Base-by-base conservation (phyloP, 495 filamentous ascomycete genomes). In the Aspergillus funiculosus region DNA sequence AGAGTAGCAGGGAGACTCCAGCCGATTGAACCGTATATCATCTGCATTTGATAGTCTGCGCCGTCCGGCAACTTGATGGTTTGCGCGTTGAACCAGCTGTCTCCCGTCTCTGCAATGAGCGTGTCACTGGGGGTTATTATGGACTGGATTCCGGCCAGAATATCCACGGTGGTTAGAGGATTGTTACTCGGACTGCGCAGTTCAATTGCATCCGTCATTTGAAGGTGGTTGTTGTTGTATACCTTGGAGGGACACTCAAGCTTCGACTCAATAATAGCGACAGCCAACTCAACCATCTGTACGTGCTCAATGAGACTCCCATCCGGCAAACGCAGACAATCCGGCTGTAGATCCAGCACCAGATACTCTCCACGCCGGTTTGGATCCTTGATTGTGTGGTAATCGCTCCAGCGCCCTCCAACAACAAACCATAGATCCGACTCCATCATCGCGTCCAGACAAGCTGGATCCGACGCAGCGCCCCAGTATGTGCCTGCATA, bases 341-440 rank as follows among this genome's bases (percentile, higher is more conserved):
- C 28, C 9, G 31, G 24, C 6, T 44, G 31, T 1, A 50, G 6
- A 25, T 36, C 26, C 0, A 52, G 11, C 3, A n/a, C n/a, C n/a
- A n/a, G n/a, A n/a, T n/a, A n/a, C n/a, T n/a, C n/a, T n/a, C n/a
- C n/a, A n/a, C n/a, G n/a, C n/a, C n/a, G n/a, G n/a, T n/a, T n/a
- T n/a, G 42, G 38, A 6, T 43, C 46, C 40, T 30, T n/a, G 2
- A 17, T 5, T 2, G 34, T 50, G 19, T 50, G 46, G 7, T 24
- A 39, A 21, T 54, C 52, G 15, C 13, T 35, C 52, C 52, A 55
- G n/a, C 52, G 52, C 4, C 41, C 27, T 18, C 52, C 52, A 2
- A 54, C 4, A 1, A 20, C 17, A 1, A 50, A 29, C 52, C 52
- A 54, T 10, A 54, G 28, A 29, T 54, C 52, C 0, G 52, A 46